Evolutionary conservation across 768 basidiomycete species (phyloP), one percentile per base, ranked within the genome.

Genomic region (Collybiopsis confluens): DNA sequence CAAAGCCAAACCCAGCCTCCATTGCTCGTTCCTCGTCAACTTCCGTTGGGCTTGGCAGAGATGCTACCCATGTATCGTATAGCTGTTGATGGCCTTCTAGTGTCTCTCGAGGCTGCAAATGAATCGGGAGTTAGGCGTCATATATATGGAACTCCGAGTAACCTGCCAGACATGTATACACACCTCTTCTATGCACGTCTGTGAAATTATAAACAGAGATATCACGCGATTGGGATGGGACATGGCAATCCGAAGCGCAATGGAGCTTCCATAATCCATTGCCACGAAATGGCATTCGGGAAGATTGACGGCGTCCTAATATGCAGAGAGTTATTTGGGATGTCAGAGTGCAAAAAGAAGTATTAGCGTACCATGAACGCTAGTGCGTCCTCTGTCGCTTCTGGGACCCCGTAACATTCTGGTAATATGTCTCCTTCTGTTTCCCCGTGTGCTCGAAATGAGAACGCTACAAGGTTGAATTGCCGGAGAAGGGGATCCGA

Each of bases 401-500:
- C 52, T 40, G 21, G 20, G 2, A 42, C 5, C 9, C 43, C 33
- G 20, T 53, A 53, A 13, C 52, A 41, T 21, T 36, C 41, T 15
- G 43, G 52, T n/a, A 53, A 40, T 6, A 44, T 30, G 26, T 43
- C 52, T 16, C 3, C 41, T 37, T 24, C 43, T 18, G 52, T 53
- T 3, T 30, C 42, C 6, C 52, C 52, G 26, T 53, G 52, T 11
- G 42, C 18, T 13, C 52, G 21, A 15, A 53, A 23, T 23, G 42
- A 24, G 33, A 53, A 53, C 18, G 35, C 33, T 9, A 53, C 52
- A 18, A 53, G 52, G 20, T 53, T 53, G 30, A 53, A 53, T 28
- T 45, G 42, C 23, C 52, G 41, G 13, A 53, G 52, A 26, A 44
- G 9, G 10, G 52, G 52, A 23, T 53, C 52, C n/a, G 43, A 41